Percentiles rank a stretch among this genome's conserved stretches.
phyloP scores from a whole-genome alignment of 2,329 filamentous ascomycete species.

The Claviceps sp. region DNA sequence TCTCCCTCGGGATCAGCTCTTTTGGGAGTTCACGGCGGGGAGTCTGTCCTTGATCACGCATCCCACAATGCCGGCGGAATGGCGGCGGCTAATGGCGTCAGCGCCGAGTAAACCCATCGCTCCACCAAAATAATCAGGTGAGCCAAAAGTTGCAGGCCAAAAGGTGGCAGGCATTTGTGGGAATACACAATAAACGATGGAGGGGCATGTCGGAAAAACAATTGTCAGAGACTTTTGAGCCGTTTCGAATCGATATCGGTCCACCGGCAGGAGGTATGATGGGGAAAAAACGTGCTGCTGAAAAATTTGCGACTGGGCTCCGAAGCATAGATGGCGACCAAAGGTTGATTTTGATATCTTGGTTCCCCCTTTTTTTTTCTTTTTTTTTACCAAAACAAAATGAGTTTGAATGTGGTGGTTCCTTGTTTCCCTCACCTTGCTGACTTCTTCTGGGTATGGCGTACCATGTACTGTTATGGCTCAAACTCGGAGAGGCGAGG shows the following conservation, averaged over 20 bases:
- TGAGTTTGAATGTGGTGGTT: neutral
- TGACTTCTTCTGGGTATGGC: neutral
- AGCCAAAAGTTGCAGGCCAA: neutral
- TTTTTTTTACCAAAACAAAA: neutral
- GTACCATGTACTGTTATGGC: too few relatives aligned
- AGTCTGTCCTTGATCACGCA: neutral
- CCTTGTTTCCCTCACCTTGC: neutral
- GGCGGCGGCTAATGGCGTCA: constrained; percentile 3
- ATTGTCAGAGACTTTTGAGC: neutral
- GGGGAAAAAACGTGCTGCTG: neutral
- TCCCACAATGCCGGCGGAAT: constrained; percentile 7
- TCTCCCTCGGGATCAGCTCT: constrained; percentile 18
- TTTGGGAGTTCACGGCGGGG: neutral
- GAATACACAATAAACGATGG: neutral
- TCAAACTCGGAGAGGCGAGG: neutral
- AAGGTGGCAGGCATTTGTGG: neutral
- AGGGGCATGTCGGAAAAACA: neutral
- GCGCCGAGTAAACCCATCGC: constrained; percentile 3
- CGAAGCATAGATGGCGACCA: neutral
- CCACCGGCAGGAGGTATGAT: neutral
- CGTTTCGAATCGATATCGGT: neutral
- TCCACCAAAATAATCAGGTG: neutral
- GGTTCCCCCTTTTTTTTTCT: neutral
- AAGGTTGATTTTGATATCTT: neutral
- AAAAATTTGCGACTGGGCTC: too few relatives aligned